Percentiles rank a stretch among this genome's conserved stretches.
Evolutionary conservation across 306 rosid genomes (phyloP).

Genomic region (Herpetospermum pedunculosum): DNA sequence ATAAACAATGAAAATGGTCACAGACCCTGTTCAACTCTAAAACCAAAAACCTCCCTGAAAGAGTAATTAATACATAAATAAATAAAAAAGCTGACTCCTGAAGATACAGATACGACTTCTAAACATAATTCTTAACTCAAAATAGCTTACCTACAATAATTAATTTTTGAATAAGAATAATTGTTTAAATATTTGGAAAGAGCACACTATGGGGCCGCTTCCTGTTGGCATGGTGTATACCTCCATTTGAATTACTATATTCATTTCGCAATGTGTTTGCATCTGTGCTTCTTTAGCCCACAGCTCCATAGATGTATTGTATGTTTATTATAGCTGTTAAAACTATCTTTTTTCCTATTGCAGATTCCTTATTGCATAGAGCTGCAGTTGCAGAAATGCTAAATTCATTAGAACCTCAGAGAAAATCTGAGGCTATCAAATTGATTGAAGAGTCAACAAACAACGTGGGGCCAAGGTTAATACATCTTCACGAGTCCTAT

Average conservation of each 20-base stretch:
- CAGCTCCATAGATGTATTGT: background rate
- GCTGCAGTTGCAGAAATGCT: constrained; percentile 77
- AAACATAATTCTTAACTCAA: background rate
- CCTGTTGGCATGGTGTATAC: background rate
- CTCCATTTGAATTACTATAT: background rate
- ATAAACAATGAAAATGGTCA: background rate
- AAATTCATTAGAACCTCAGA: constrained; percentile 51
- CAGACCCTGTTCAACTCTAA: background rate
- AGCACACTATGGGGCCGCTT: background rate
- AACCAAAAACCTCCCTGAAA: background rate
- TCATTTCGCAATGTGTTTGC: background rate
- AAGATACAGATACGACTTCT: background rate
- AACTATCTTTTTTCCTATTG: constrained; percentile 8
- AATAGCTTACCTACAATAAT: background rate
- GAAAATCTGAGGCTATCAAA: constrained; percentile 59
- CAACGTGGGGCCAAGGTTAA: constrained; percentile 46
- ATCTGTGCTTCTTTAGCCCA: background rate
- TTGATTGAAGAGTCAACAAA: constrained; percentile 67
- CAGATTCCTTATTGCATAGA: constrained; percentile 92
- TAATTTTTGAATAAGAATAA: background rate
- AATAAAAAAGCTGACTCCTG: background rate
- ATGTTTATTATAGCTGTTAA: background rate
- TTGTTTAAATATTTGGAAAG: background rate
- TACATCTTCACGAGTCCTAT: background rate
- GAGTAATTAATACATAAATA: background rate